Percentiles rank a stretch among this genome's conserved stretches.
These are phyloP conservation scores for Termitomyces sp. DNA, from an alignment of 1,284 basidiomycete genomes.

Conservation along the genomic window DNA sequence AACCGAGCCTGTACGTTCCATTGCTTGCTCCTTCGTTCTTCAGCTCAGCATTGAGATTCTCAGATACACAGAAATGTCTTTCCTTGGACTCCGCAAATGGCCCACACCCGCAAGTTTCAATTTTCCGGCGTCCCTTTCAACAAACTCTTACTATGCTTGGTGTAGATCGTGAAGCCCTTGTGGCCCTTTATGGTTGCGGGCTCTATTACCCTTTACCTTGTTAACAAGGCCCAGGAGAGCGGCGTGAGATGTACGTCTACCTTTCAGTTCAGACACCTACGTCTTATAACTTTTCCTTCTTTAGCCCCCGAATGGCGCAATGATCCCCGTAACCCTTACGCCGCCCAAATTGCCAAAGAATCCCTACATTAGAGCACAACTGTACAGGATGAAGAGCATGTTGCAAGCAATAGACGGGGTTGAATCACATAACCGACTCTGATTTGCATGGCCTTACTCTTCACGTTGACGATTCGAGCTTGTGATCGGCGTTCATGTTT, in stretches of 20 bases:
- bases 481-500: not conserved
- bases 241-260: conserved; percentile 61
- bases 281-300: conserved; percentile 13
- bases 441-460: not conserved
- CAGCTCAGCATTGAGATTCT: not conserved
- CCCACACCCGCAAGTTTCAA: conserved; percentile 58
- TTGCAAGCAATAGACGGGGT: conserved; percentile 2
- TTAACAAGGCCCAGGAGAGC: conserved; percentile 57
- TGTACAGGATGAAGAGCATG: not conserved
- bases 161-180: conserved; percentile 61
- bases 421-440: not conserved
- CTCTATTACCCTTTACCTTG: conserved; percentile 58
- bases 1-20: conserved; percentile 11
- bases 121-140: not conserved
- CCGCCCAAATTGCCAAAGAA: conserved; percentile 63
- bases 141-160: conserved; percentile 2
- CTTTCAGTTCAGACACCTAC: not conserved
- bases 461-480: not conserved
- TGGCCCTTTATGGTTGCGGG: conserved; percentile 73
- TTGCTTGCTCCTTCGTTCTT: conserved; percentile 1
- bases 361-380: conserved; percentile 33
- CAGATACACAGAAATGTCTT: conserved; percentile 46
- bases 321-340: conserved; percentile 77
- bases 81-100: conserved; percentile 76
- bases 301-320: conserved; percentile 63